Percentiles rank a stretch among this genome's conserved stretches.
Evolutionary conservation across 2,329 filamentous ascomycete species (phyloP).

Genomic region (Thermothelomyces thermophilus): DNA sequence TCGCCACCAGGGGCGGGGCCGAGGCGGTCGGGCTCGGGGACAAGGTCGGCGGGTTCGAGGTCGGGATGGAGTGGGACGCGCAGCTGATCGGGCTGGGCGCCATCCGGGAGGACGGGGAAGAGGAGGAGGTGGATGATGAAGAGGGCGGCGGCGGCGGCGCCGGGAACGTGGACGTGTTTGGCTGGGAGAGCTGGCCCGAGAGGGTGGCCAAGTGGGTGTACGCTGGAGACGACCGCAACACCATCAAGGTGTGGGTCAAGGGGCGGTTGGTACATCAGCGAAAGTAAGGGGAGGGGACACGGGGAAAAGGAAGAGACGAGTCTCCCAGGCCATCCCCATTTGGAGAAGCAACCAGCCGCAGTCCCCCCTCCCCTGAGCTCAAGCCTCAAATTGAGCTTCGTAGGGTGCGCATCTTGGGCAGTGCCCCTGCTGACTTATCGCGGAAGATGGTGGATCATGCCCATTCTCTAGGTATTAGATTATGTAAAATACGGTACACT

Average conservation of each 20-base stretch:
- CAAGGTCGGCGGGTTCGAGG: constrained; percentile 72
- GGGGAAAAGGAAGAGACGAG: no score
- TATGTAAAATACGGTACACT: no score
- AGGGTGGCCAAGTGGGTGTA: constrained; percentile 90
- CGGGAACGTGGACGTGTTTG: constrained; percentile 80
- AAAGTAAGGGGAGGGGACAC: constrained; percentile 7
- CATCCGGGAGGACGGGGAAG: constrained; percentile 38
- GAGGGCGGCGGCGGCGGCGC: constrained; percentile 36
- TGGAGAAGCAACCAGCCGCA: no score
- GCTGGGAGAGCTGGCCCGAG: constrained; percentile 84
- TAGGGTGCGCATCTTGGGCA: no score
- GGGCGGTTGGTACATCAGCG: constrained; percentile 70
- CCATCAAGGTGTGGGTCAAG: constrained; percentile 79
- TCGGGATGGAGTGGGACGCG: constrained; percentile 86
- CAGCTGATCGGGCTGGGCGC: constrained; percentile 65
- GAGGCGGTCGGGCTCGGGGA: constrained; percentile 67
- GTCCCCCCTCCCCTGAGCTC: no score
- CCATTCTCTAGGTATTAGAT: no score
- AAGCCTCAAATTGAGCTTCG: no score
- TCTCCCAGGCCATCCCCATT: no score
- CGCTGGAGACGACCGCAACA: constrained; percentile 88
- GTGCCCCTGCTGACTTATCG: no score
- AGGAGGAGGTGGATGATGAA: constrained; percentile 23
- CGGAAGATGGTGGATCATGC: no score
- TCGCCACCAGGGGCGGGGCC: constrained; percentile 85